Base-by-base conservation (phyloP, 2,329 filamentous ascomycete genomes). In the Myriosclerotinia curreyana region DNA sequence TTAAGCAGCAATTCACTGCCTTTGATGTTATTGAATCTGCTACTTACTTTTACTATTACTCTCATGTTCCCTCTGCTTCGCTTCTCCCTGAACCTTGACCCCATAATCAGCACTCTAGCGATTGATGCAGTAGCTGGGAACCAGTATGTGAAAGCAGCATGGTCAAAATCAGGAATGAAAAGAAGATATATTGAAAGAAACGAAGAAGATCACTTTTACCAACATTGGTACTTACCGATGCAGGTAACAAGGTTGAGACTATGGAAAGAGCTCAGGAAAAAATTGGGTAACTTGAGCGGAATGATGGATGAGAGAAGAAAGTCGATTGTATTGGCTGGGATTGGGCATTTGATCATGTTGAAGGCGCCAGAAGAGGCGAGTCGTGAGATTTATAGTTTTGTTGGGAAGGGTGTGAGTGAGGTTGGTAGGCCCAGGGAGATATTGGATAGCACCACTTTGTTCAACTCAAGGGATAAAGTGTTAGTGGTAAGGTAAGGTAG, bases 161-260 rank as follows among this genome's bases (percentile, higher is more conserved):
- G 76, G 76, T 73, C 75, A 17, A 65, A 65, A 9, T 75, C 76
- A 65, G 74, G 68, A 6, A 76, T 76, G 73, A 67, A 62, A 36
- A 31, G 75, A 77, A 60, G 71, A 77, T 64, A 72, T 76, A 51
- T 65, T 70, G 2, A 62, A 66, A 5, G 46, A 63, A 12, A 66
- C 69, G 14, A 68, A 64, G 31, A 51, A 59, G 17, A 70, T 71
- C 28, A 42, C 68, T 31, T 66, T 69, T 5, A n/a, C 74, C 64
- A 31, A 68, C 68, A 55, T 67, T 66, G 49, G 70, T 70, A 38
- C 44, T 77, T n/a, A 76, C 75, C 7, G 73, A 72, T n/a, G n/a
- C n/a, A 22, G 50, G 69, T 22, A 76, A 77, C 67, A 63, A 71
- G 8, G 73, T 77, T 14, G 75, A 77, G 65, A 67, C 72, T 1